These are phyloP conservation scores for Fusarium nanum DNA, from an alignment of 2,329 filamentous ascomycete genomes.

Conservation along the genomic window DNA sequence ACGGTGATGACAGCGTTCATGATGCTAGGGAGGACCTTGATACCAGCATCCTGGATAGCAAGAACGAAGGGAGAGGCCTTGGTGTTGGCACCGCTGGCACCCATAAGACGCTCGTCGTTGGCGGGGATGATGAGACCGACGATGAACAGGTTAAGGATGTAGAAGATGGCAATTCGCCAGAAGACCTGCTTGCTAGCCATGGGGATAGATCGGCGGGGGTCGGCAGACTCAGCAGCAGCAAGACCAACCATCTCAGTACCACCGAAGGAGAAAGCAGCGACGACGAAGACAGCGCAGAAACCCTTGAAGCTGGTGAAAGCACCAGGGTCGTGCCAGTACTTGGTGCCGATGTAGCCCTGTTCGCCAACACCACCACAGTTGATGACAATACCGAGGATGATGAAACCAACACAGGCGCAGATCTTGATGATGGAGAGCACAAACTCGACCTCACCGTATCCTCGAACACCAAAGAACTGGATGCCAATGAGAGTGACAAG, in stretches of 20 bases:
- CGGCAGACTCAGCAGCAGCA: conserved; percentile 80
- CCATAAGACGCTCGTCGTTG: conserved; percentile 71
- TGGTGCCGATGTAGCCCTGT: conserved; percentile 81
- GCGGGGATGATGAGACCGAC: conserved; percentile 86
- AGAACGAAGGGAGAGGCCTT: conserved; percentile 93
- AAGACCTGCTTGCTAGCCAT: conserved; percentile 93
- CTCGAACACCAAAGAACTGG: conserved; percentile 88
- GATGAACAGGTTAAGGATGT: conserved; percentile 83
- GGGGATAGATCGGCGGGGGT: conserved; percentile 83
- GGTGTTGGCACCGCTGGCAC: conserved; percentile 68
- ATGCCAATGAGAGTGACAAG: conserved; percentile 79
- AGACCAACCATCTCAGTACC: conserved; percentile 82
- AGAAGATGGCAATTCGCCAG: conserved; percentile 93
- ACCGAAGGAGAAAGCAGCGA: conserved; percentile 78
- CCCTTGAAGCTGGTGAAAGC: conserved; percentile 87
- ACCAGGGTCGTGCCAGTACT: conserved; percentile 81
- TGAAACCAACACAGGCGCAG: conserved; percentile 68
- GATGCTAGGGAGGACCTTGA: conserved; percentile 82
- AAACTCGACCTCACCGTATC: conserved; percentile 91
- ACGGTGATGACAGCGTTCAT: conserved; percentile 96
- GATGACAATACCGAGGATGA: conserved; percentile 85
- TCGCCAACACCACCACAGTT: conserved; percentile 82
- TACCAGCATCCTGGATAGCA: conserved; percentile 85
- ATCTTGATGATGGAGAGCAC: conserved; percentile 89
- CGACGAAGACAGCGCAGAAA: conserved; percentile 80